phyloP scores from a whole-genome alignment of 192 early-diverging fungal genomes.

The Coemansia sp. region DNA sequence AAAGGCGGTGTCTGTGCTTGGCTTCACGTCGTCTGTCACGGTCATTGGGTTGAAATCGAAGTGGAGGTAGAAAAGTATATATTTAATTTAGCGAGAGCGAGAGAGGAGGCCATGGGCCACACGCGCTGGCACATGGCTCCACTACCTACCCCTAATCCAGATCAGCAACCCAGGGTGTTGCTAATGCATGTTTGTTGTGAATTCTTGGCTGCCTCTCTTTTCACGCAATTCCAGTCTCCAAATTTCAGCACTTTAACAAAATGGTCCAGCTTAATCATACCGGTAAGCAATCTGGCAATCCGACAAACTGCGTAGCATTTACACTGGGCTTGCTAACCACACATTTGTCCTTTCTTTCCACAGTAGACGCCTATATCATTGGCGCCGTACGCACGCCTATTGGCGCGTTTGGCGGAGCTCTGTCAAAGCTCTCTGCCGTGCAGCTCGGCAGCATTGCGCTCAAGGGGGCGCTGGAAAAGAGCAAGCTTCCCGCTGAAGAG shows the following conservation, averaged over 20 bases:
- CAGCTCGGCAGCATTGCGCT: conserved; percentile 86
- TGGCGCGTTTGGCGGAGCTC: conserved; percentile 86
- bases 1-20: background rate
- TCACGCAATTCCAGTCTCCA: background rate
- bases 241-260: background rate
- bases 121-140: background rate
- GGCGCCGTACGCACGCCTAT: conserved; percentile 88
- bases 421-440: conserved; percentile 76
- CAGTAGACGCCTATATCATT: conserved; percentile 83
- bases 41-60: background rate
- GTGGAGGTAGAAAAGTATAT: background rate
- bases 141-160: background rate
- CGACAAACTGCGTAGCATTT: background rate
- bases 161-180: background rate
- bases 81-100: background rate
- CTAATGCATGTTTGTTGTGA: background rate
- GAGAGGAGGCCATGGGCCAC: background rate
- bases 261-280: conserved; percentile 30
- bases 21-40: background rate
- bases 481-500: conserved; percentile 59
- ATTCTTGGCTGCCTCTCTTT: background rate
- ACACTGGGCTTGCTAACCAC: background rate
- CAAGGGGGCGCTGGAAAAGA: conserved; percentile 63
- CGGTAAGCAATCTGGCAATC: conserved; percentile 9
- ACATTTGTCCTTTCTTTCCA: background rate